These are phyloP conservation scores for Epichloe glyceriae DNA, from an alignment of 2,329 filamentous ascomycete genomes.

Conservation along the genomic window DNA sequence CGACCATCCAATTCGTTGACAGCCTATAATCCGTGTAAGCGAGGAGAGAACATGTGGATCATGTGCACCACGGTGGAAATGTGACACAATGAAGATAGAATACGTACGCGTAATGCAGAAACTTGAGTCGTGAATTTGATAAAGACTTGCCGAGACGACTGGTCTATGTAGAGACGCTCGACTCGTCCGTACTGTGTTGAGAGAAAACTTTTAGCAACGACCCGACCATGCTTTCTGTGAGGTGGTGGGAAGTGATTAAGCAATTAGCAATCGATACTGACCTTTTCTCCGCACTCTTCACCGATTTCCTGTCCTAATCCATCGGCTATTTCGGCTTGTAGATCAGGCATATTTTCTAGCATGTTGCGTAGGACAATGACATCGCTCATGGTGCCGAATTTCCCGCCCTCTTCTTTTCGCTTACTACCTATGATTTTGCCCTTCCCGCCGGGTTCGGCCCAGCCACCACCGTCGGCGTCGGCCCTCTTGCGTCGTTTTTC, in stretches of 20 bases:
- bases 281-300: constrained; percentile 77
- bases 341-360: constrained; percentile 67
- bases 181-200: constrained; percentile 62
- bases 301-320: constrained; percentile 87
- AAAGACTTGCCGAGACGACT: constrained; percentile 58
- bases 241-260: neutral
- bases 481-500: constrained; percentile 72
- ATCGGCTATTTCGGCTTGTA: constrained; percentile 63
- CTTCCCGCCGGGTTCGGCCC: constrained; percentile 52
- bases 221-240: too few species aligned
- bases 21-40: constrained; percentile 41
- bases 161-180: constrained; percentile 64
- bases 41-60: neutral
- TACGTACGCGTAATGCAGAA: constrained; percentile 67
- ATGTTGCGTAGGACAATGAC: constrained; percentile 77
- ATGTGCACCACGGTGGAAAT: too few species aligned
- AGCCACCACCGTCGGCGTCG: constrained; percentile 69
- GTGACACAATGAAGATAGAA: neutral
- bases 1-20: constrained; percentile 82
- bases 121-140: constrained; percentile 84
- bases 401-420: constrained; percentile 33
- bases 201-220: too few species aligned
- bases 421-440: constrained; percentile 74
- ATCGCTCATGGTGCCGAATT: constrained; percentile 62
- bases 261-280: constrained; percentile 14